Percentiles rank a stretch among this genome's conserved stretches.
Conservation (phyloP, 805 yeast genomes). For the Candida dajiaensis region DNA sequence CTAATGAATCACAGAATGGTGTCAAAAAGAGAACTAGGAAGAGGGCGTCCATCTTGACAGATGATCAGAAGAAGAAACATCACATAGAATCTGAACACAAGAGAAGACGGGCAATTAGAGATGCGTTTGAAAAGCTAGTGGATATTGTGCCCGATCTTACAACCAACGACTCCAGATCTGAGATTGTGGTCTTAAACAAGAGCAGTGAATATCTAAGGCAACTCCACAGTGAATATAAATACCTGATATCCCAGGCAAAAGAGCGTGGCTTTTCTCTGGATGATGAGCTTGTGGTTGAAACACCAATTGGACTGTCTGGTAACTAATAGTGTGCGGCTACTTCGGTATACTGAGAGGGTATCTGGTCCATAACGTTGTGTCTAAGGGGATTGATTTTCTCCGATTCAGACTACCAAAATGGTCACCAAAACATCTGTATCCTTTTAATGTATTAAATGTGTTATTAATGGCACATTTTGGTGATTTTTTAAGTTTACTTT, state of each 20-base stretch:
- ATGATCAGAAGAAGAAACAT: constrained; percentile 47
- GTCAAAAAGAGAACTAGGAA: constrained; percentile 7
- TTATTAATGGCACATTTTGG: no score
- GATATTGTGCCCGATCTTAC: constrained; percentile 67
- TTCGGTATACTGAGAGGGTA: neutral
- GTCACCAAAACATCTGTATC: no score
- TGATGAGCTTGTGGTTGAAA: constrained; percentile 3
- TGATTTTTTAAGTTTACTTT: no score
- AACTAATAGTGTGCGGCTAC: neutral
- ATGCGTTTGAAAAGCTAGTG: constrained; percentile 74
- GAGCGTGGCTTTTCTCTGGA: constrained; percentile 24
- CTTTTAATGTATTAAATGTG: no score
- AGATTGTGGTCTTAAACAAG: constrained; percentile 65
- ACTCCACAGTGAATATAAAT: constrained; percentile 43
- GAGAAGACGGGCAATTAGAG: constrained; percentile 77
- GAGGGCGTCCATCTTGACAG: constrained; percentile 21
- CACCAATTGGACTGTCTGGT: constrained; percentile 1
- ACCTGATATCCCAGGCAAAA: constrained; percentile 36
- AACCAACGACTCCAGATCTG: constrained; percentile 72
- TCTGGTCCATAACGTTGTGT: no score
- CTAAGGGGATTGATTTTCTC: no score
- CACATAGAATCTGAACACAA: constrained; percentile 85
- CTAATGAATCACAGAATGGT: neutral
- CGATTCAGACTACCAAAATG: no score
- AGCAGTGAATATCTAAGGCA: constrained; percentile 48